Evolutionary conservation across 2,329 filamentous ascomycete species (phyloP), one percentile per base, ranked within the genome.

Genomic region (Monosporascus sp.): DNA sequence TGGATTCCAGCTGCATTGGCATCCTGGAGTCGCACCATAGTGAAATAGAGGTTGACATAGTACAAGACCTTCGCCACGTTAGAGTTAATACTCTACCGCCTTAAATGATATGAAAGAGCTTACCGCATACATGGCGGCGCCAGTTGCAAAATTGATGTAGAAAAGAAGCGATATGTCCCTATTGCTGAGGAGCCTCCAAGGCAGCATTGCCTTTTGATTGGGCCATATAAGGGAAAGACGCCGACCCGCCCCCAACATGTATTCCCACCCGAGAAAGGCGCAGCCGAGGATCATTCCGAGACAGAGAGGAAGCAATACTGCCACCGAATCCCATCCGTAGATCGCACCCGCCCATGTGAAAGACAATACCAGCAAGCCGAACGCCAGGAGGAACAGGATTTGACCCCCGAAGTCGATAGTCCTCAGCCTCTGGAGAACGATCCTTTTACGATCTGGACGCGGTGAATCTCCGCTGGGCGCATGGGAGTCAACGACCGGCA

Each of bases 1-100:
- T 84, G 77, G 0, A 77, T 62, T 3, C 83, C 83, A 1, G 83
- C 76, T 48, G 79, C 63, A 24, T 77, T 28, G 70, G 74, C 28
- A 58, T 58, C 65, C 56, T 80, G 80, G 6, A 73, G 76, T 66
- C 82, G 71, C 4, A 87, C 84, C 17, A 86, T 69, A 2, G 81
- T 80, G 65, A 88, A 88, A 66, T 87, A 89, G 18, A 88, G 77
- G 17, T 81, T 82, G 59, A 86, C 81, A 60, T 88, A 89, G 66
- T 88, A 89, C 58, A 88, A 80, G 1, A 85, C 79, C 69, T 70
- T 35, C 31, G 50, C 7, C 28, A 38, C 7, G 18, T 20, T 40
- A 9, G 5, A 2, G 17, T 7, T 11, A 41, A n/a, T 41, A 38
- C 14, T 78, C 72, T 64, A 78, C 58, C 76, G 67, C 0, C 70